A percentile compares a stretch with the other conserved stretches of the same genome.
phyloP scores from a whole-genome alignment of 805 yeast species.

The Ogataea dorogensis region DNA sequence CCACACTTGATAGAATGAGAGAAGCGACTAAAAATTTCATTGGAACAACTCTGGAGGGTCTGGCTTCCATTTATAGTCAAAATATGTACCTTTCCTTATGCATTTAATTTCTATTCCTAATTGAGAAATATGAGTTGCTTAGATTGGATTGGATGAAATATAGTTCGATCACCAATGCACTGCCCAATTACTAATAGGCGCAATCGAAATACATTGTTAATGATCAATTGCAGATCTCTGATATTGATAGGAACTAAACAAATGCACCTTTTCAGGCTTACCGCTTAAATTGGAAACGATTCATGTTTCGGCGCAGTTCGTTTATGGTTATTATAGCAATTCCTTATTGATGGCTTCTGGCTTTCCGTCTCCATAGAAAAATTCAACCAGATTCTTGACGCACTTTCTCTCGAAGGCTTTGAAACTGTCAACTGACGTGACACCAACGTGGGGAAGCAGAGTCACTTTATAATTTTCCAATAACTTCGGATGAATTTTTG shows the following conservation, averaged over 20 bases:
- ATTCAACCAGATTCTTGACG: constrained; percentile 37
- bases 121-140: not conserved
- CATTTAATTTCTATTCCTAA: not conserved
- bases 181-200: too few species aligned
- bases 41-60: not conserved
- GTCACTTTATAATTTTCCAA: constrained; percentile 37
- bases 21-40: not conserved
- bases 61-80: too few species aligned
- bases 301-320: too few species aligned
- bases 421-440: constrained; percentile 36
- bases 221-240: too few species aligned
- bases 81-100: too few species aligned
- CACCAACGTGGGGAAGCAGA: constrained; percentile 40
- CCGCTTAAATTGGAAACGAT: too few species aligned
- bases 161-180: too few species aligned
- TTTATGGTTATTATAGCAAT: not conserved
- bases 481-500: constrained; percentile 35
- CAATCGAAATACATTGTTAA: too few species aligned
- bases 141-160: not conserved
- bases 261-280: too few species aligned
- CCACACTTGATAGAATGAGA: not conserved
- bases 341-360: constrained; percentile 26
- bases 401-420: constrained; percentile 38
- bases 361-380: constrained; percentile 35
- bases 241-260: too few species aligned